Percentiles rank a stretch among this genome's conserved stretches.
phyloP scores from a whole-genome alignment of 2,329 filamentous ascomycete genomes.

The Neofusicoccum sp. region DNA sequence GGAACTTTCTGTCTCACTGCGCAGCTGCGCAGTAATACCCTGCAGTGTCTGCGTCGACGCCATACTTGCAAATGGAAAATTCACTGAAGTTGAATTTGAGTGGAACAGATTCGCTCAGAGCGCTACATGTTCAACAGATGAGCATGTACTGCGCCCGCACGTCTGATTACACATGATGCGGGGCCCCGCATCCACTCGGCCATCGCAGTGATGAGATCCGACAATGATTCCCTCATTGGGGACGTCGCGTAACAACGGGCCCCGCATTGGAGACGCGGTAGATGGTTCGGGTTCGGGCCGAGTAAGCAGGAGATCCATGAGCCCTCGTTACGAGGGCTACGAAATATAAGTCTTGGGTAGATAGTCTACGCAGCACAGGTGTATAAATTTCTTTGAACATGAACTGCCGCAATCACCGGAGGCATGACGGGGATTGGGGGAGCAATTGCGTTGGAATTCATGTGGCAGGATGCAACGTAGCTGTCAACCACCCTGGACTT shows the following conservation, averaged over 20 bases:
- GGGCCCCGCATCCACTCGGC: not conserved
- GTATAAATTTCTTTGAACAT: no score
- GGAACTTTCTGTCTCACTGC: not conserved
- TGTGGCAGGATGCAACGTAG: no score
- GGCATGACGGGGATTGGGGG: no score
- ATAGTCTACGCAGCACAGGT: no score
- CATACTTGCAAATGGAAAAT: no score
- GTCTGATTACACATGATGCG: no score
- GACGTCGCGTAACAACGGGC: not conserved
- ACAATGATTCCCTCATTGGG: not conserved
- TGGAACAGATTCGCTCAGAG: not conserved
- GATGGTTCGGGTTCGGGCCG: not conserved
- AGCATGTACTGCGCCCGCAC: no score
- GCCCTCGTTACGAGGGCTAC: not conserved
- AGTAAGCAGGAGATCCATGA: no score
- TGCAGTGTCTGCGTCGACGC: not conserved
- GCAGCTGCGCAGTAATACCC: constrained; percentile 1
- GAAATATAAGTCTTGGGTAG: not conserved
- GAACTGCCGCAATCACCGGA: no score
- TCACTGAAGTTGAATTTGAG: no score
- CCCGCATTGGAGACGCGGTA: not conserved
- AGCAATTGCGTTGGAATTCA: no score
- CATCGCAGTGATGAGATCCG: not conserved
- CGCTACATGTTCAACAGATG: no score
- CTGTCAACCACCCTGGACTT: not conserved